phyloP scores from a whole-genome alignment of 164 flowering plant species.

The grape (Vitis vinifera) region ASM3070453v1 NC_081822.1:10644501-10645000 shows the following conservation, averaged over 20 bases:
- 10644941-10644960: not conserved
- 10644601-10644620: not conserved
- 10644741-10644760: too few relatives aligned
- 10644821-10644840: constrained; percentile 77
- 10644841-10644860: constrained; percentile 91
- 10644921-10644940: constrained; percentile 1
- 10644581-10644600: not conserved
- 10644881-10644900: constrained; percentile 89
- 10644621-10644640: not conserved
- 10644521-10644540: not conserved
- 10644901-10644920: constrained; percentile 54
- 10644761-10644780: not conserved
- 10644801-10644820: constrained; percentile 91
- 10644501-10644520: not conserved
- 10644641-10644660: too few relatives aligned
- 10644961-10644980: constrained; percentile 7
- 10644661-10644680: too few relatives aligned
- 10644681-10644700: too few relatives aligned
- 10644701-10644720: too few relatives aligned
- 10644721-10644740: too few relatives aligned
- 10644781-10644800: constrained; percentile 34
- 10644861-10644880: constrained; percentile 86
- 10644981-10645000: constrained; percentile 17
- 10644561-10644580: not conserved
- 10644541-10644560: too few relatives aligned